Conservation (phyloP, 306 rosid genomes). For the Corylus avellana region DNA sequence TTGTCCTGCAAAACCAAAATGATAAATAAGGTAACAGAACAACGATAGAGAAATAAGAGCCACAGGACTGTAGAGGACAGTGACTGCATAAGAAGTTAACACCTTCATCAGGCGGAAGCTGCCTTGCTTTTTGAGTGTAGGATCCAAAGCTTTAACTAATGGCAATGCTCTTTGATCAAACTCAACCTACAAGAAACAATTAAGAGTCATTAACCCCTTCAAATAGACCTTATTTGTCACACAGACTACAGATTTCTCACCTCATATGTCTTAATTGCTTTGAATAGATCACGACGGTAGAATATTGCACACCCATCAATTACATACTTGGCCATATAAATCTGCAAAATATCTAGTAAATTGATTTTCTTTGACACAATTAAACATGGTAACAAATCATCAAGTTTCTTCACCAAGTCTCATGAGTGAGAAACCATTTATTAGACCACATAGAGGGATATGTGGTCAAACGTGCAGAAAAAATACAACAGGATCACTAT, state of each 20-base stretch:
- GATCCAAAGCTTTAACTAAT: slow-evolving; percentile 17
- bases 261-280: slow-evolving; percentile 28
- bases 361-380: not conserved
- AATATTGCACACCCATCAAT: slow-evolving; percentile 43
- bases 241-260: slow-evolving; percentile 19
- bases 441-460: not conserved
- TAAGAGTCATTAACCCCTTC: not conserved
- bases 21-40: not conserved
- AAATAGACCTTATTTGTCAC: not conserved
- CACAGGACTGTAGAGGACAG: not conserved
- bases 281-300: slow-evolving; percentile 30
- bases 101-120: slow-evolving; percentile 23
- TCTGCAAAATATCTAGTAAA: slow-evolving; percentile 21
- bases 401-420: not conserved
- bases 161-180: slow-evolving; percentile 9
- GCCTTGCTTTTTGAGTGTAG: slow-evolving; percentile 13
- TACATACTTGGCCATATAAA: not conserved
- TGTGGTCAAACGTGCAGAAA: not conserved
- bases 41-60: not conserved
- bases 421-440: not conserved
- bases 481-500: not conserved
- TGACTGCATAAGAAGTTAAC: not conserved
- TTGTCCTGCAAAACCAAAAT: slow-evolving; percentile 27
- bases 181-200: slow-evolving; percentile 29
- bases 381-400: not conserved